A percentile compares a stretch with the other conserved stretches of the same genome.
Evolutionary conservation across 2,329 filamentous ascomycete genomes (phyloP).

Genomic region (Hymenoscyphus repandus): DNA sequence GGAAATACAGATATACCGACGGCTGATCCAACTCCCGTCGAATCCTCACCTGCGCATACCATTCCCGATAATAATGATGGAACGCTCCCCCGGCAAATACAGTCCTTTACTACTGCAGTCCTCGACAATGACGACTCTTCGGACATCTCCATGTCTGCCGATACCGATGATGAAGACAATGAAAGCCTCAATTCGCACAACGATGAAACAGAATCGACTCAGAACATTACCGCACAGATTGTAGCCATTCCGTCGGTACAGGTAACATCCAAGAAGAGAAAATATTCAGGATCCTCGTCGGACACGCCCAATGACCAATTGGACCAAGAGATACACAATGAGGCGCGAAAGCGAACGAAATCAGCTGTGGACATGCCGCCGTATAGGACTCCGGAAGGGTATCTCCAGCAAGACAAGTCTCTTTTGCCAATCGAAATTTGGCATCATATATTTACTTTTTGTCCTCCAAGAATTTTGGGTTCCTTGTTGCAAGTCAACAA

Average conservation of each 20-base stretch:
- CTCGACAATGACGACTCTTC: constrained; percentile 29
- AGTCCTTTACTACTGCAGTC: constrained; percentile 7
- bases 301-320: constrained; percentile 14
- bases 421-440: constrained; percentile 58
- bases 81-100: neutral
- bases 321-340: constrained; percentile 12
- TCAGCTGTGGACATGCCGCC: constrained; percentile 16
- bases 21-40: constrained; percentile 21
- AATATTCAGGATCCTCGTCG: constrained; percentile 16
- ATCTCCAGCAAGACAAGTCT: constrained; percentile 21
- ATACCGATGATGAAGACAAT: constrained; percentile 27
- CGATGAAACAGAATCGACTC: constrained; percentile 6
- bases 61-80: constrained; percentile 7
- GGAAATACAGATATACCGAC: constrained; percentile 28
- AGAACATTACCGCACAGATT: constrained; percentile 4
- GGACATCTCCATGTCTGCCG: constrained; percentile 34
- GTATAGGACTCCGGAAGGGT: constrained; percentile 17
- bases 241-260: neutral
- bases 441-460: constrained; percentile 65
- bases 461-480: constrained; percentile 58
- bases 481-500: constrained; percentile 63
- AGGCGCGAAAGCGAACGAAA: constrained; percentile 27
- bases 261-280: constrained; percentile 25
- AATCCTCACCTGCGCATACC: constrained; percentile 17
- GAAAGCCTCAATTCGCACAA: constrained; percentile 2